These are phyloP conservation scores for Solanum microdontum DNA, from an alignment of 257 asterid species.

Conservation along the genomic window DNA sequence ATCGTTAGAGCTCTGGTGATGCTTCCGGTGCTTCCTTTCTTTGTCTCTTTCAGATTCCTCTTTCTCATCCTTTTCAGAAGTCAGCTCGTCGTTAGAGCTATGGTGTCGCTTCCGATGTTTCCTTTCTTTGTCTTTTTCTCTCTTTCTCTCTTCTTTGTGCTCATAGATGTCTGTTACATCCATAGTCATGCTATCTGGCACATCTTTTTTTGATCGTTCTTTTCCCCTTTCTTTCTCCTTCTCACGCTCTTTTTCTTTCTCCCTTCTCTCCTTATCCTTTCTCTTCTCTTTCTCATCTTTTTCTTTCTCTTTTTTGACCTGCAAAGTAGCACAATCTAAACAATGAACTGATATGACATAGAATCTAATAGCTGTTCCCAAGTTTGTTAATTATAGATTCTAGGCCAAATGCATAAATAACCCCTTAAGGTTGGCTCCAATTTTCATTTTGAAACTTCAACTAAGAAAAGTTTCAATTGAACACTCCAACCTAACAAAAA, in stretches of 20 bases:
- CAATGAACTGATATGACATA: neutral
- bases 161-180: constrained; percentile 42
- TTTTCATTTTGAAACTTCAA: neutral
- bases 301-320: constrained; percentile 86
- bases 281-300: constrained; percentile 75
- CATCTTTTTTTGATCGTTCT: constrained; percentile 57
- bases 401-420: neutral
- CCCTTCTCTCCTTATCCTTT: constrained; percentile 46
- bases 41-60: constrained; percentile 45
- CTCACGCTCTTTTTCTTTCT: constrained; percentile 50
- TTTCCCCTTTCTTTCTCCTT: constrained; percentile 62
- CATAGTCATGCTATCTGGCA: constrained; percentile 38
- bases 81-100: constrained; percentile 55
- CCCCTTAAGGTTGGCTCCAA: neutral
- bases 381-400: neutral
- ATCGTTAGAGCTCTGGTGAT: constrained; percentile 63
- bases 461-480: neutral
- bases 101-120: constrained; percentile 87
- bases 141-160: constrained; percentile 66
- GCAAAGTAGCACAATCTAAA: constrained; percentile 7
- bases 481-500: neutral
- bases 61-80: constrained; percentile 81
- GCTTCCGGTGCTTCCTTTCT: constrained; percentile 80
- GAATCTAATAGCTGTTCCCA: neutral
- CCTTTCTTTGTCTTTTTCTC: constrained; percentile 77